Conservation (phyloP, 73 alveolate genomes). For the Symbiodinium pilosum region DNA sequence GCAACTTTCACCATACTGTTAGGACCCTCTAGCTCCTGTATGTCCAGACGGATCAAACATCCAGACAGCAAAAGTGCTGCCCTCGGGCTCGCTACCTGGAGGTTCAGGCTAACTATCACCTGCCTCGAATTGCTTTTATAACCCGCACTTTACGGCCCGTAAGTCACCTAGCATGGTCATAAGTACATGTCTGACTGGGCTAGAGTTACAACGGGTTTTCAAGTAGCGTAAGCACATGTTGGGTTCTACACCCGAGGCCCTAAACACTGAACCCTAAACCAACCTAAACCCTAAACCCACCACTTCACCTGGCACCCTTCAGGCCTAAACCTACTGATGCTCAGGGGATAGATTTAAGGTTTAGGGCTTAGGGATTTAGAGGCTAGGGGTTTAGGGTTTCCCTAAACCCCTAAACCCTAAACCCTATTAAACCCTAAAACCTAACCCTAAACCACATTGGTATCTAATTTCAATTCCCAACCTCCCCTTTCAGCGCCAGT, state of each 20-base stretch:
- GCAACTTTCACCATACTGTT: conserved; percentile 29
- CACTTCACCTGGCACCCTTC: too few species aligned
- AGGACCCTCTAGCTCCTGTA: background rate
- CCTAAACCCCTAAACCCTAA: background rate
- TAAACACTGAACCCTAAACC: too few species aligned
- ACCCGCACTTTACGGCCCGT: too few species aligned
- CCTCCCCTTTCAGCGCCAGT: background rate
- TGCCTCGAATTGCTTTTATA: too few species aligned
- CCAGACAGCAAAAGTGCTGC: background rate
- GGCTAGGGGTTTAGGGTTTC: background rate
- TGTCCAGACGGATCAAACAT: background rate
- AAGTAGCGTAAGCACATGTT: too few species aligned
- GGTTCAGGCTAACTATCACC: too few species aligned
- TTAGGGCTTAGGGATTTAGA: background rate
- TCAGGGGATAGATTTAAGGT: background rate
- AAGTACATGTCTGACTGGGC: too few species aligned
- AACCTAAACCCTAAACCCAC: too few species aligned
- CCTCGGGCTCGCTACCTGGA: too few species aligned
- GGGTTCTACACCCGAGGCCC: background rate
- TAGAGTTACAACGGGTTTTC: too few species aligned
- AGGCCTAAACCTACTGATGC: too few species aligned
- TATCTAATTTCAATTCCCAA: background rate
- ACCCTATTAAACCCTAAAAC: background rate
- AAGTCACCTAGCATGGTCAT: too few species aligned
- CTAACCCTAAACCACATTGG: background rate